Conservation (phyloP, 2,329 filamentous ascomycete genomes). For the Westerdykella aurantiaca region DNA sequence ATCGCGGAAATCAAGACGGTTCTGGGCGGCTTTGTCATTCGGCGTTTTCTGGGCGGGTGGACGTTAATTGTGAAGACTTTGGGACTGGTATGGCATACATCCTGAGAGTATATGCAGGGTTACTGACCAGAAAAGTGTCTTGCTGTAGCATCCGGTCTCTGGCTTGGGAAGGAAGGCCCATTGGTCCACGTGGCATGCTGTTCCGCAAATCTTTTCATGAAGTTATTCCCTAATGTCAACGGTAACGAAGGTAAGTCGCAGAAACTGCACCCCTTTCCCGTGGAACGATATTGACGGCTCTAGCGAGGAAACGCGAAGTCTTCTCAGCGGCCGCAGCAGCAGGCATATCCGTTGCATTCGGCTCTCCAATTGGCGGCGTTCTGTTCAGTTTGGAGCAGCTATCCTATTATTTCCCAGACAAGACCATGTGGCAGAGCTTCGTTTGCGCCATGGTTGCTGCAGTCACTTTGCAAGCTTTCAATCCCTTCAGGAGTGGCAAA, state of each 20-base stretch:
- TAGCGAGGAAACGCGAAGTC: constrained; percentile 86
- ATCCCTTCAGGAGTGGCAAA: constrained; percentile 92
- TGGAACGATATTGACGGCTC: constrained; percentile 13
- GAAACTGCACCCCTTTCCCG: not conserved
- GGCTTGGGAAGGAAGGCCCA: constrained; percentile 94
- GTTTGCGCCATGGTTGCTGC: constrained; percentile 99
- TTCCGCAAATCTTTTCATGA: constrained; percentile 90
- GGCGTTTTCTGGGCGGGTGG: constrained; percentile 79
- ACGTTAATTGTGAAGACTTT: constrained; percentile 85
- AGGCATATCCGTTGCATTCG: constrained; percentile 90
- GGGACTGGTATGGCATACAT: constrained; percentile 60
- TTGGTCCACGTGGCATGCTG: constrained; percentile 95
- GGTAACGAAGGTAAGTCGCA: constrained; percentile 68
- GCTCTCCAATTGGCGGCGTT: constrained; percentile 88
- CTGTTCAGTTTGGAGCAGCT: constrained; percentile 94
- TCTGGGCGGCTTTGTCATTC: constrained; percentile 87
- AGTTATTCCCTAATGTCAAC: constrained; percentile 73
- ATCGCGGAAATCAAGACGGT: constrained; percentile 98
- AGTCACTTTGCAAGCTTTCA: constrained; percentile 83
- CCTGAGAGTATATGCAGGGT: constrained; percentile 12
- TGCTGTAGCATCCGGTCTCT: constrained; percentile 88
- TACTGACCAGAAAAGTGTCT: constrained; percentile 58
- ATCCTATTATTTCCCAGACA: constrained; percentile 96
- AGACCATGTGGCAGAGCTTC: constrained; percentile 99
- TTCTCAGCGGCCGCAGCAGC: constrained; percentile 87